Conservation (phyloP, 2,329 filamentous ascomycete genomes). For the Nothophoma quercina region DNA sequence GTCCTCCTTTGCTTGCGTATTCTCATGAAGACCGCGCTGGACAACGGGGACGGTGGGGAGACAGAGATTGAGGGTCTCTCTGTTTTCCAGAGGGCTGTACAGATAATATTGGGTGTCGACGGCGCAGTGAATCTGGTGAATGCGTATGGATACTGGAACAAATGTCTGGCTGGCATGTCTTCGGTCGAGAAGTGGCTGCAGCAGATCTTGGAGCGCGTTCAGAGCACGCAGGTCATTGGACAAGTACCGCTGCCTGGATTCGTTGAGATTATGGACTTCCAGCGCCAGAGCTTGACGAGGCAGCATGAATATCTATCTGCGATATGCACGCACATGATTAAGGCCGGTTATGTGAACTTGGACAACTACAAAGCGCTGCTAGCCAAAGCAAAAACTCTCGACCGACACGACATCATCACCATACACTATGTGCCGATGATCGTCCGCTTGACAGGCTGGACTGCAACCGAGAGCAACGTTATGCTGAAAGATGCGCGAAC, state of each 20-base stretch:
- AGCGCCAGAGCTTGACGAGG: constrained; percentile 79
- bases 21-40: constrained; percentile 72
- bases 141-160: constrained; percentile 71
- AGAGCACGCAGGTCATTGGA: constrained; percentile 77
- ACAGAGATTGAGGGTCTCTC: constrained; percentile 33
- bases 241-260: constrained; percentile 69
- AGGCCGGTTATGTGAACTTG: constrained; percentile 72
- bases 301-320: constrained; percentile 89
- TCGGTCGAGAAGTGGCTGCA: constrained; percentile 80
- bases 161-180: constrained; percentile 78
- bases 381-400: constrained; percentile 70
- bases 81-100: constrained; percentile 36
- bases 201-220: constrained; percentile 76
- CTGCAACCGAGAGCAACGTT: constrained; percentile 75
- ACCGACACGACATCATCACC: constrained; percentile 76
- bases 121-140: constrained; percentile 60
- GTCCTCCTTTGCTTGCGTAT: constrained; percentile 84
- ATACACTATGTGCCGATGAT: constrained; percentile 86
- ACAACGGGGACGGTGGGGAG: constrained; percentile 38
- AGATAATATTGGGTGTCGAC: constrained; percentile 63
- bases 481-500: constrained; percentile 73
- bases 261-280: constrained; percentile 80
- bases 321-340: constrained; percentile 80
- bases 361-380: constrained; percentile 79
- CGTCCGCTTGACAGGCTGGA: constrained; percentile 76